Base-by-base conservation (phyloP, 768 basidiomycete genomes). In the Mycena venus region DNA sequence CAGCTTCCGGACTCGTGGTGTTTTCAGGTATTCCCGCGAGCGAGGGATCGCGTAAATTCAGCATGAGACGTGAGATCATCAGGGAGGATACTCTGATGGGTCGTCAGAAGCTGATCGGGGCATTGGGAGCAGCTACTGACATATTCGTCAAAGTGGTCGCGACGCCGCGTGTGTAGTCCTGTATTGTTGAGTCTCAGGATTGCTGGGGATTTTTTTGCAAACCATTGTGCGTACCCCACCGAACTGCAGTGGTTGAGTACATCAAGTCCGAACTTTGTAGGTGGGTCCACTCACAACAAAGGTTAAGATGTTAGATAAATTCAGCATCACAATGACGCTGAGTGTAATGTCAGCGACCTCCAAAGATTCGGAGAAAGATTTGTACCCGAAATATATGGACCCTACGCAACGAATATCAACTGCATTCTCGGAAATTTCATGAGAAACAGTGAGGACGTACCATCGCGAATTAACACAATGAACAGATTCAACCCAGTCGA, bases 31-130 rank as follows among this genome's bases (percentile, higher is more conserved):
- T n/a, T n/a, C n/a, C n/a, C n/a, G n/a, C n/a, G 2, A 75, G 73
- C 0, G 73, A 32, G 6, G 74, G 74, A 32, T 75, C 69, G 17
- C 74, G 74, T 5, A 75, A 25, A 40, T 72, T 75, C 3, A 75
- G 66, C 74, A 75, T 72, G 19, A 72, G 70, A 2, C 74, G 64
- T 29, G 74, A 75, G 21, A 72, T 72, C 58, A 75, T 61, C 1
- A 75, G 27, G 8, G 74, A 71, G 2, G 65, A 66, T 34, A 72
- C 38, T 51, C 74, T 75, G n/a, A n/a, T n/a, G n/a, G n/a, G n/a
- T n/a, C 5, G 34, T 2, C 9, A 34, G n/a, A 2, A 31, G 27
- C 7, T 3, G 51, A 25, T 25, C 14, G 53, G 29, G 7, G n/a
- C n/a, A 55, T 7, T 31, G 1, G 17, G 19, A 3, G 40, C n/a